These are phyloP conservation scores for Cercospora berteroae DNA, from an alignment of 2,329 filamentous ascomycete species.

Conservation along the genomic window DNA sequence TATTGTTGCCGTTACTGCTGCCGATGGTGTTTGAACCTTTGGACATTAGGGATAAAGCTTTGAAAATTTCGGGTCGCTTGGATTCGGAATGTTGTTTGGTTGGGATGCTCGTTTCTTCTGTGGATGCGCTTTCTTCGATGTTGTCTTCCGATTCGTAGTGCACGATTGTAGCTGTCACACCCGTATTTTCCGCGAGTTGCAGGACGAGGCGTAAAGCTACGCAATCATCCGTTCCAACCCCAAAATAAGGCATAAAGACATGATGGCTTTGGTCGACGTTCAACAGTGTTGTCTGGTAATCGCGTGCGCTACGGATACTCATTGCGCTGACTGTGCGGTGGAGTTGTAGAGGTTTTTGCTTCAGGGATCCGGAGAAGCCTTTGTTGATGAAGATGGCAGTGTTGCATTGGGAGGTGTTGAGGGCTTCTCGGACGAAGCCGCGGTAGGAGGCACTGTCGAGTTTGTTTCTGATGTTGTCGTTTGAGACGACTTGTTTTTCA, in stretches of 20 bases:
- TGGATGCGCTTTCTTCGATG: conserved; percentile 5
- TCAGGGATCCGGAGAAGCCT: conserved; percentile 55
- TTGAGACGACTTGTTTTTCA: conserved; percentile 58
- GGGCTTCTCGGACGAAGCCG: conserved; percentile 67
- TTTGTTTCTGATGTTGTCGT: conserved; percentile 56
- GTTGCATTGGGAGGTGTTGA: conserved; percentile 64
- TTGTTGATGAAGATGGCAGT: conserved; percentile 79
- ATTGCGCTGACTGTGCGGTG: conserved; percentile 54
- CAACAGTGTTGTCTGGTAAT: conserved; percentile 55
- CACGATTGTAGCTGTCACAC: conserved; percentile 74
- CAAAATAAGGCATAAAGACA: conserved; percentile 83
- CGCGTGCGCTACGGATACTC: conserved; percentile 60
- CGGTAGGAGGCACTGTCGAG: conserved; percentile 65
- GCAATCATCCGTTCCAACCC: conserved; percentile 71
- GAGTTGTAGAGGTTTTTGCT: conserved; percentile 40
- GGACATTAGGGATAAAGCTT: conserved; percentile 5
- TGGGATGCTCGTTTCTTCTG: conserved; percentile 18
- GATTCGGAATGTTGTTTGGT: conserved; percentile 16
- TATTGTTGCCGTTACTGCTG: conserved; percentile 23
- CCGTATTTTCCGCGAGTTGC: conserved; percentile 75
- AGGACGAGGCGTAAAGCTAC: conserved; percentile 77
- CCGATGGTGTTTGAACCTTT: neutral
- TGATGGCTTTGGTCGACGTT: conserved; percentile 71
- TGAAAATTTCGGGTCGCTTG: conserved; percentile 16
- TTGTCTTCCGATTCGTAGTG: conserved; percentile 50